These are phyloP conservation scores for Bremia lactucae DNA, from an alignment of 352 stramenopile species.

Conservation along the genomic window DNA sequence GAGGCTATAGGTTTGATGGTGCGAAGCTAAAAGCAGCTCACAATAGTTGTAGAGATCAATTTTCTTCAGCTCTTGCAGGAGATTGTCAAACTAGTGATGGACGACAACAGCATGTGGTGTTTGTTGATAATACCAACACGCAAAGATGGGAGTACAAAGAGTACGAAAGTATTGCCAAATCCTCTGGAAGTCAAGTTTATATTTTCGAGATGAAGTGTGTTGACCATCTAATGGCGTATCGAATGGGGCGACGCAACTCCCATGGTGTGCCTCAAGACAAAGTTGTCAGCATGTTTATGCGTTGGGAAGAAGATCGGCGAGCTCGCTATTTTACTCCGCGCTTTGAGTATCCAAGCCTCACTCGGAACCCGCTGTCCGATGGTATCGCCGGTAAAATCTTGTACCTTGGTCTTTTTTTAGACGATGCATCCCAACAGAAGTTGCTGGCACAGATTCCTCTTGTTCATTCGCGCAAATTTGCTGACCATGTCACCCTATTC, in stretches of 20 bases:
- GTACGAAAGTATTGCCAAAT: constrained; percentile 33
- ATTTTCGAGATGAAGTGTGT: constrained; percentile 50
- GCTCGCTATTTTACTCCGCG: constrained; percentile 29
- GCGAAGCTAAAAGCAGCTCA: constrained; percentile 40
- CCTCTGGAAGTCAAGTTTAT: constrained; percentile 14
- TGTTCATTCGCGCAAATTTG: constrained; percentile 29
- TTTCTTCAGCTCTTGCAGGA: constrained; percentile 22
- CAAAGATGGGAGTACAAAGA: constrained; percentile 55
- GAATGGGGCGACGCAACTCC: constrained; percentile 54
- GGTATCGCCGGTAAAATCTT: constrained; percentile 25
- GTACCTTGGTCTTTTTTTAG: constrained; percentile 51
- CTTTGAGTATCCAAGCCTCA: constrained; percentile 36
- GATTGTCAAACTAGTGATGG: constrained; percentile 1
- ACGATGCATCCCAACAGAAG: constrained; percentile 17
- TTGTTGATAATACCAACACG: constrained; percentile 70
- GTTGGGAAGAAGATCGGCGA: constrained; percentile 39
- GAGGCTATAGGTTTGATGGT: constrained; percentile 55
- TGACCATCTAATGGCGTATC: constrained; percentile 32
- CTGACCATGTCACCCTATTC: constrained; percentile 59
- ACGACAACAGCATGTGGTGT: constrained; percentile 22
- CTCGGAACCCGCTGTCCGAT: constrained; percentile 39
- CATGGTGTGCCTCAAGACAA: constrained; percentile 50
- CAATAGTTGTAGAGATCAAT: constrained; percentile 30
- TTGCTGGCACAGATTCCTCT: constrained; percentile 22
- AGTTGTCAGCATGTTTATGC: constrained; percentile 60